Percentiles rank a stretch among this genome's conserved stretches.
phyloP scores from a whole-genome alignment of 352 stramenopile genomes.

The Phytophthora pluvialis region DNA sequence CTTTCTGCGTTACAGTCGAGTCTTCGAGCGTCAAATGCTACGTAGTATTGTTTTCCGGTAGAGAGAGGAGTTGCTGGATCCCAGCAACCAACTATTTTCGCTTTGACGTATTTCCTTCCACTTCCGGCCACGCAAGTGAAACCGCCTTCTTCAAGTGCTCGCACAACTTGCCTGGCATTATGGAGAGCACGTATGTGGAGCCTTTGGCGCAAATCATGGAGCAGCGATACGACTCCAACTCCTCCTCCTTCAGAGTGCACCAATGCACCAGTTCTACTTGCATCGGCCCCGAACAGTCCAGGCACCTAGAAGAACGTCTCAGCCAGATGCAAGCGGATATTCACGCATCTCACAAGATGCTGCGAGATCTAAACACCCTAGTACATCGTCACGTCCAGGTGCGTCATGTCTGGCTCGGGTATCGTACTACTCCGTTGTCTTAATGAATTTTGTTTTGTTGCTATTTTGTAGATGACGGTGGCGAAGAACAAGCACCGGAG shows the following conservation, averaged over 20 bases:
- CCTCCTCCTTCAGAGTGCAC: background rate
- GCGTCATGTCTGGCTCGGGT: too few relatives aligned
- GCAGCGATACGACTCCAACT: background rate
- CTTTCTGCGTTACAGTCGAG: too few relatives aligned
- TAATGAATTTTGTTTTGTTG: background rate
- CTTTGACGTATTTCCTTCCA: background rate
- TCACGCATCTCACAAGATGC: slow-evolving; percentile 6
- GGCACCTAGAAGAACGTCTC: slow-evolving; percentile 11
- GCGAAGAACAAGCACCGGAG: background rate
- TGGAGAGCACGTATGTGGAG: background rate
- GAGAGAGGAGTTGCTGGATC: too few relatives aligned
- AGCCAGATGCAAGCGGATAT: slow-evolving; percentile 19
- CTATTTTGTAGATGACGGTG: background rate
- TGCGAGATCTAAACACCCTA: slow-evolving; percentile 14
- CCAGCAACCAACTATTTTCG: slow-evolving; percentile 1
- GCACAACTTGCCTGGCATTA: background rate
- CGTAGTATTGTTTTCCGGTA: too few relatives aligned
- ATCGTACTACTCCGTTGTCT: too few relatives aligned
- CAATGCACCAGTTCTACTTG: background rate
- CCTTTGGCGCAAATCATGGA: slow-evolving; percentile 1
- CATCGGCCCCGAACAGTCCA: slow-evolving; percentile 7
- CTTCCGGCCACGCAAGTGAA: too few relatives aligned
- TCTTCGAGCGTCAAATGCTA: too few relatives aligned
- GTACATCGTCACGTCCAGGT: slow-evolving; percentile 16
- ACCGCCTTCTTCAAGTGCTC: background rate